Evolutionary conservation across 805 yeast genomes (phyloP).

Genomic region (Wickerhamomyces hampshirensis): DNA sequence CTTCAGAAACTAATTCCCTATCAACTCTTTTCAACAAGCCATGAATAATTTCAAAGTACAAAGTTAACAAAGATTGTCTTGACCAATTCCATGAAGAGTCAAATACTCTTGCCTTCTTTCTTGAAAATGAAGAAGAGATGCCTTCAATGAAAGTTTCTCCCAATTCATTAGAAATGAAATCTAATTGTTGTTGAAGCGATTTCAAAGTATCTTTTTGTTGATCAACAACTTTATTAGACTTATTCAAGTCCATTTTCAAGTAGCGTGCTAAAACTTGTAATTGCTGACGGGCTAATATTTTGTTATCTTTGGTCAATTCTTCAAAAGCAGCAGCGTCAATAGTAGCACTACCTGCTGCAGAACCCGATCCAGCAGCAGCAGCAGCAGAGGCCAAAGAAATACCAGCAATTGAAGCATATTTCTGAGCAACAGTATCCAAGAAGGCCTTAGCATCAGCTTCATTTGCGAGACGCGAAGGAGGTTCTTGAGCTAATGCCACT

Average conservation of each 20-base stretch:
- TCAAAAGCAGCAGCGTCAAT: conserved; percentile 96
- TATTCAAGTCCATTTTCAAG: conserved; percentile 85
- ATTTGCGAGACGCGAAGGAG: conserved; percentile 78
- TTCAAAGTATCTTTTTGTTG: conserved; percentile 76
- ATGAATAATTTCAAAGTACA: conserved; percentile 94
- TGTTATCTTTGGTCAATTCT: conserved; percentile 44
- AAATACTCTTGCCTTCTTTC: conserved; percentile 90
- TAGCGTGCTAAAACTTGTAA: conserved; percentile 93
- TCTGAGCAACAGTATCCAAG: conserved; percentile 76
- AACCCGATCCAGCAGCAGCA: conserved; percentile 39
- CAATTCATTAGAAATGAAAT: conserved; percentile 63
- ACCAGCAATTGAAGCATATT: conserved; percentile 82
- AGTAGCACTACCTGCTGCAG: conserved; percentile 75
- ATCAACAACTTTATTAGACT: conserved; percentile 81
- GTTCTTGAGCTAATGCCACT: conserved; percentile 83
- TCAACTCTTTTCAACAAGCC: conserved; percentile 89
- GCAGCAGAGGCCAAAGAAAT: conserved; percentile 67
- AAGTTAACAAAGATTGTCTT: conserved; percentile 88
- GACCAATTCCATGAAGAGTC: conserved; percentile 99
- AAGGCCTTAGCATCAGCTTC: conserved; percentile 89
- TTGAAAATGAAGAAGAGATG: conserved; percentile 82
- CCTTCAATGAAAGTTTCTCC: conserved; percentile 95
- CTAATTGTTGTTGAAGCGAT: conserved; percentile 83
- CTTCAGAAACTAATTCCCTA: conserved; percentile 93
- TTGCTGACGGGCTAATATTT: conserved; percentile 45